These are phyloP conservation scores for Geotrichum candidum DNA, from an alignment of 1,139 yeast species.

Conservation along the genomic window DNA sequence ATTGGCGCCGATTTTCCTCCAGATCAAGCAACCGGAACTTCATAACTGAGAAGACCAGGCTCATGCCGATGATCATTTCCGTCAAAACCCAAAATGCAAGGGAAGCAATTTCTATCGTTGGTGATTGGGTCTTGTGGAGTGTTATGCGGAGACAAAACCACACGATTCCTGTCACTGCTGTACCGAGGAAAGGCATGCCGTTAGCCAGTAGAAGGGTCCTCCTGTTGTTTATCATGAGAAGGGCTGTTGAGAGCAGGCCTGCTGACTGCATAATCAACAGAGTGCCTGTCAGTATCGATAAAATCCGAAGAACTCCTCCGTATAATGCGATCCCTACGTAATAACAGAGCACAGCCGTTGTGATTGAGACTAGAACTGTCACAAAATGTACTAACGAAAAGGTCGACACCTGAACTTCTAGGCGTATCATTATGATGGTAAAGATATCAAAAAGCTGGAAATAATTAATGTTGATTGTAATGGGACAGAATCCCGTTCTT, in stretches of 20 bases:
- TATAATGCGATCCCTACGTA: neutral
- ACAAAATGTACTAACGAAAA: constrained; percentile 8
- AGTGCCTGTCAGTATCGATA: constrained; percentile 5
- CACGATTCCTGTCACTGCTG: constrained; percentile 6
- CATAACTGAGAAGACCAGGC: constrained; percentile 4
- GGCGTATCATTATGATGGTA: constrained; percentile 3
- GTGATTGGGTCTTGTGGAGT: neutral
- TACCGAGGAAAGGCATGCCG: constrained; percentile 7
- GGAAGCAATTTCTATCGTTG: neutral
- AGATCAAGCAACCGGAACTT: constrained; percentile 4
- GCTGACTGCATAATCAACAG: neutral
- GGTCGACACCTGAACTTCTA: constrained; percentile 12
- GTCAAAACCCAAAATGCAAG: constrained; percentile 11
- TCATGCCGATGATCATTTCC: constrained; percentile 3
- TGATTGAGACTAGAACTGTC: constrained; percentile 2
- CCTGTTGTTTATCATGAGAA: constrained; percentile 2
- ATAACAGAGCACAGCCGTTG: constrained; percentile 4
- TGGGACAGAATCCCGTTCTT: neutral
- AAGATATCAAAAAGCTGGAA: neutral
- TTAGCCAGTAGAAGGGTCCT: neutral
- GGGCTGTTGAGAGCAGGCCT: constrained; percentile 2
- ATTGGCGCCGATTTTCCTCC: neutral
- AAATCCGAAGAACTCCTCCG: neutral
- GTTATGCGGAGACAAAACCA: constrained; percentile 9
- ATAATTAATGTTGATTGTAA: neutral